A percentile compares a stretch with the other conserved stretches of the same genome.
These are phyloP conservation scores for Leccinum subtestaceum DNA, from an alignment of 768 basidiomycete species.

Conservation along the genomic window DNA sequence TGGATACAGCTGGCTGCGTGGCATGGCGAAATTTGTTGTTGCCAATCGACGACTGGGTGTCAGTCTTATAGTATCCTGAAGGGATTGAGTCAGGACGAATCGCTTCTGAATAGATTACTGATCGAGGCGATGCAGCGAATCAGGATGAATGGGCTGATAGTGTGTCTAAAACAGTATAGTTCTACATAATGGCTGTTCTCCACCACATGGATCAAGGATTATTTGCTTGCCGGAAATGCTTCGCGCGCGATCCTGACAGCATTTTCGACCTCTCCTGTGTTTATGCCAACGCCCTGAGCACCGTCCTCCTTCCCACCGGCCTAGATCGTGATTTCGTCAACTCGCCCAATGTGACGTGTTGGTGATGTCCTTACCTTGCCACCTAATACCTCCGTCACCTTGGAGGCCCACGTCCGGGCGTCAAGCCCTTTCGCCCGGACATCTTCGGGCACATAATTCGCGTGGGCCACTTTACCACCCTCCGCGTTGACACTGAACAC, in stretches of 20 bases:
- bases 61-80: not conserved
- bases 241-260: slow-evolving; percentile 59
- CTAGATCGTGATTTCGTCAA: slow-evolving; percentile 37
- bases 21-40: slow-evolving; percentile 13
- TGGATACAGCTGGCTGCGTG: slow-evolving; percentile 31
- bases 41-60: not conserved
- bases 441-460: slow-evolving; percentile 73
- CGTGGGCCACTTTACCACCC: slow-evolving; percentile 77
- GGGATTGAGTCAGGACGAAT: slow-evolving; percentile 1
- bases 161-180: not conserved
- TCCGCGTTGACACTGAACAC: slow-evolving; percentile 77
- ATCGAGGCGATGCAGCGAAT: not conserved
- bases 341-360: not conserved
- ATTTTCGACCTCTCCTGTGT: slow-evolving; percentile 59
- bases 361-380: slow-evolving; percentile 69
- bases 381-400: slow-evolving; percentile 75
- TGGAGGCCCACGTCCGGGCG: slow-evolving; percentile 84
- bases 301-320: slow-evolving; percentile 95
- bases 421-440: slow-evolving; percentile 66
- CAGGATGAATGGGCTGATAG: not conserved
- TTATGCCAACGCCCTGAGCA: slow-evolving; percentile 83
- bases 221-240: slow-evolving; percentile 31
- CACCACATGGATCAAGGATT: not conserved
- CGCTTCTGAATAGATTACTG: not conserved
- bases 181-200: not conserved